Conservation (phyloP, 2,329 filamentous ascomycete species). For the Elsinoe ampelina region DNA sequence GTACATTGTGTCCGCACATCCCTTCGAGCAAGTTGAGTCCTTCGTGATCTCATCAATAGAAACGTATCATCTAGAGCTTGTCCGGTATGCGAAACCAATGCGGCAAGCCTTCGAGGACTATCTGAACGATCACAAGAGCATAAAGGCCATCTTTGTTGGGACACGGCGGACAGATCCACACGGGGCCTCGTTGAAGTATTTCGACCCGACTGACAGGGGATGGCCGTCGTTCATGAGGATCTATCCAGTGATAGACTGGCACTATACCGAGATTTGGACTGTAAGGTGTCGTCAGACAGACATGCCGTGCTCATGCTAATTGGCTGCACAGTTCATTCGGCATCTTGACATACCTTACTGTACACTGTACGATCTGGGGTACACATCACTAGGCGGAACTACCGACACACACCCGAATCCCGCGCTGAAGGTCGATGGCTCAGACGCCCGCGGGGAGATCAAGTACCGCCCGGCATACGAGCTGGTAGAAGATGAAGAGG, state of each 20-base stretch:
- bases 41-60: conserved; percentile 63
- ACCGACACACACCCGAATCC: conserved; percentile 88
- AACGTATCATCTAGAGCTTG: conserved; percentile 65
- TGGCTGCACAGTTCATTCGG: conserved; percentile 57
- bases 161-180: conserved; percentile 89
- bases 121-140: conserved; percentile 51
- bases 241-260: conserved; percentile 96
- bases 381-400: conserved; percentile 84
- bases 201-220: conserved; percentile 76
- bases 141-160: conserved; percentile 77
- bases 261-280: conserved; percentile 88
- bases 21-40: conserved; percentile 75
- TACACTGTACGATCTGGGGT: conserved; percentile 75
- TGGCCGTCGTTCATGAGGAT: conserved; percentile 92
- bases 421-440: conserved; percentile 40
- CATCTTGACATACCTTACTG: conserved; percentile 77
- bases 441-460: conserved; percentile 26
- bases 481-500: conserved; percentile 63
- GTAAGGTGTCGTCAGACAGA: conserved; percentile 43
- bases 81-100: conserved; percentile 70
- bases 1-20: conserved; percentile 77
- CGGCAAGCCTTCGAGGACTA: conserved; percentile 72
- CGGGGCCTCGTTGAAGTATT: conserved; percentile 66
- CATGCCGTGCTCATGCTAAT: conserved; percentile 10
- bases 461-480: conserved; percentile 66